phyloP scores from a whole-genome alignment of 2,329 filamentous ascomycete genomes.

The Sporothrix protearum region DNA sequence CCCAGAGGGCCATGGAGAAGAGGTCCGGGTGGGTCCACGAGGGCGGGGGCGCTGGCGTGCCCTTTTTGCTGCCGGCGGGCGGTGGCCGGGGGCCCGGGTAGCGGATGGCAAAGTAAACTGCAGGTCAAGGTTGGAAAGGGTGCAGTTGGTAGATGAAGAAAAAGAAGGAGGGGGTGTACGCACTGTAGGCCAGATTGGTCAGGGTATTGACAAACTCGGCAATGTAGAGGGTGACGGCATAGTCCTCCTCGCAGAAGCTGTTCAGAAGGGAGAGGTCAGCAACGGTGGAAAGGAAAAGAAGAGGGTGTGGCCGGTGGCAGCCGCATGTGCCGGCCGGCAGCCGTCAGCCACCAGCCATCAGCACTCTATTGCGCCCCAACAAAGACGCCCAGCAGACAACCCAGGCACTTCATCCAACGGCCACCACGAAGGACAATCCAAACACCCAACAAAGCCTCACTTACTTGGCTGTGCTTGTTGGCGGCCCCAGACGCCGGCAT shows the following conservation, averaged over 20 bases:
- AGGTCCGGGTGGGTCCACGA: conserved; percentile 36
- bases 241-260: conserved; percentile 48
- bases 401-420: background rate
- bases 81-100: conserved; percentile 33
- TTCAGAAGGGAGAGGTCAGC: background rate
- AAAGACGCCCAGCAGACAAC: background rate
- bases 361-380: background rate
- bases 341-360: background rate
- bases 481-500: conserved; percentile 33
- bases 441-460: conserved; percentile 1
- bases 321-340: background rate
- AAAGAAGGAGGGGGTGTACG: conserved; percentile 11
- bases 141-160: background rate
- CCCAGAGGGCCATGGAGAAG: conserved; percentile 41
- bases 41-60: background rate
- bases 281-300: background rate
- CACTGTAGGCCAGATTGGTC: conserved; percentile 50
- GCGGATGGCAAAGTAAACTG: conserved; percentile 42
- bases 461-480: conserved; percentile 36
- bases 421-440: no score
- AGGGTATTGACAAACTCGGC: conserved; percentile 53
- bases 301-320: background rate
- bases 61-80: background rate
- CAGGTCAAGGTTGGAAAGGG: background rate
- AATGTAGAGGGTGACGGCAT: conserved; percentile 49